These are phyloP conservation scores for Aurantiochytrium sp. DNA, from an alignment of 108 stramenopile species.

Conservation along the genomic window DNA sequence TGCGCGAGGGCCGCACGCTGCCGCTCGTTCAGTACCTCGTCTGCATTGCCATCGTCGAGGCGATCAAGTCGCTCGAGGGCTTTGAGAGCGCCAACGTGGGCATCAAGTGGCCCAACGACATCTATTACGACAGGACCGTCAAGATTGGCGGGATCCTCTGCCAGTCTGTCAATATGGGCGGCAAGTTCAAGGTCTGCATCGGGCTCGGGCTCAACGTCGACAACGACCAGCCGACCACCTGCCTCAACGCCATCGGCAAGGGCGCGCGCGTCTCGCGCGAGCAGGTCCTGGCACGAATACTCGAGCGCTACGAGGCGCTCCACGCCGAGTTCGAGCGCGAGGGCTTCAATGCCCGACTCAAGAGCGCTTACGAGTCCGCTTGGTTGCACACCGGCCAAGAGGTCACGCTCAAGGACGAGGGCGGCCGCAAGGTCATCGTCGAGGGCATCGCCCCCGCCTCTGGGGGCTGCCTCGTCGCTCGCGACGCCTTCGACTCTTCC, in stretches of 20 bases:
- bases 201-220: slow-evolving; percentile 1
- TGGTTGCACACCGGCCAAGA: background rate
- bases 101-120: slow-evolving; percentile 22
- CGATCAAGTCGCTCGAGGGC: background rate
- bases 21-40: slow-evolving; percentile 13
- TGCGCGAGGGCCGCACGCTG: background rate
- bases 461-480: background rate
- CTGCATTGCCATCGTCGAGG: background rate
- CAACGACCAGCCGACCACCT: background rate
- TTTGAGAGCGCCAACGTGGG: background rate
- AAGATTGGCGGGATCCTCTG: slow-evolving; percentile 24
- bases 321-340: background rate
- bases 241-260: background rate
- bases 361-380: background rate
- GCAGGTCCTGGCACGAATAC: slow-evolving; percentile 15
- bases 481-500: background rate
- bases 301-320: background rate
- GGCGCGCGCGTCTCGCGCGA: background rate
- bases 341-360: background rate
- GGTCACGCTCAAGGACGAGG: background rate
- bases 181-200: background rate
- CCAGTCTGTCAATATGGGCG: background rate
- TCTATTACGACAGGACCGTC: background rate
- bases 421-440: background rate
- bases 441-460: background rate